phyloP scores from a whole-genome alignment of 2,329 filamentous ascomycete species.

The Epichloe scottii region DNA sequence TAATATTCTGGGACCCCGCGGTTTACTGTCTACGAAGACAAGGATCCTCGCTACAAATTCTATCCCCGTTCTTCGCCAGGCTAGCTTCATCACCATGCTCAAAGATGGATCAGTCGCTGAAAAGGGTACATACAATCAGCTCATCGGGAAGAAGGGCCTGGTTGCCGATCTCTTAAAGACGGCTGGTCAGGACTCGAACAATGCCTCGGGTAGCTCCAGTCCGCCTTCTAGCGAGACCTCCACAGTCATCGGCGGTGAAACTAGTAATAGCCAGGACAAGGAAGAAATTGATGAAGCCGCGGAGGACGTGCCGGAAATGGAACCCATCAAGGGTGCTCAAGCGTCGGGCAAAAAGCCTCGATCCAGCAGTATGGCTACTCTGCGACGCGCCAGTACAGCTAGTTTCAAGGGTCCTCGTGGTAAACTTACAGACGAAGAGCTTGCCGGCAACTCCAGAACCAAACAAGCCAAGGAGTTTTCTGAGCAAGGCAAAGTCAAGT shows the following conservation, averaged over 20 bases:
- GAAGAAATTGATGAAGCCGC: constrained; percentile 65
- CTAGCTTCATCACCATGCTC: constrained; percentile 77
- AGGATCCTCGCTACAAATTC: constrained; percentile 91
- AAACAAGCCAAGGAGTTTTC: constrained; percentile 77
- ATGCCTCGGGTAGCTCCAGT: constrained; percentile 31
- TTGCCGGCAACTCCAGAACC: constrained; percentile 57
- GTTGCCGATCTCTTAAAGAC: constrained; percentile 76
- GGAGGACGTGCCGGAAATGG: constrained; percentile 62
- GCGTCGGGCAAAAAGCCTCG: constrained; percentile 40
- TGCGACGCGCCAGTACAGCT: constrained; percentile 82
- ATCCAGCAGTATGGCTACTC: constrained; percentile 61
- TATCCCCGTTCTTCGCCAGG: constrained; percentile 78
- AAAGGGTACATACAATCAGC: constrained; percentile 77
- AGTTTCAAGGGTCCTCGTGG: constrained; percentile 80
- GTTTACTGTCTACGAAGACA: constrained; percentile 74
- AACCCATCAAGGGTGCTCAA: constrained; percentile 52
- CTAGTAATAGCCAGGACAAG: constrained; percentile 38
- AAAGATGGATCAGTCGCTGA: constrained; percentile 76
- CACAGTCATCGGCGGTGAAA: constrained; percentile 41
- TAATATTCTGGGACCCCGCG: constrained; percentile 76
- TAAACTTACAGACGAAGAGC: constrained; percentile 75
- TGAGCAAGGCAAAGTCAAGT: constrained; percentile 96
- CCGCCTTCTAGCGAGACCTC: constrained; percentile 39
- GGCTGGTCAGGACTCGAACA: constrained; percentile 46
- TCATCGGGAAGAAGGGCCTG: constrained; percentile 88